A percentile compares a stretch with the other conserved stretches of the same genome.
Evolutionary conservation across 140 eudicot genomes (phyloP).

Genomic region (Anethum foeniculum): DNA sequence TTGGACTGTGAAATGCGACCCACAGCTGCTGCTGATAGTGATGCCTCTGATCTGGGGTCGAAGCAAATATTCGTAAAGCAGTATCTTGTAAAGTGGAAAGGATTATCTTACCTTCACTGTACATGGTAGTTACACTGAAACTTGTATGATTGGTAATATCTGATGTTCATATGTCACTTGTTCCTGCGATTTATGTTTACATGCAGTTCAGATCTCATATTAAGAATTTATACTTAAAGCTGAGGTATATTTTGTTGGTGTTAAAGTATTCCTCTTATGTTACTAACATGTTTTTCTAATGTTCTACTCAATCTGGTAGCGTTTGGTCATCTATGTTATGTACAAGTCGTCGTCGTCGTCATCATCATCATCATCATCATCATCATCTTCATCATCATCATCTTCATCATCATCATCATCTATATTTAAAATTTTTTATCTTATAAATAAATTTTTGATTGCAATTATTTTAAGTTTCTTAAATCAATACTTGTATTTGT

Average conservation of each 20-base stretch:
- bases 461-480: neutral
- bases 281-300: neutral
- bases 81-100: slow-evolving; percentile 96
- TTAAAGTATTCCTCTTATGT: neutral
- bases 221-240: neutral
- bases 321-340: neutral
- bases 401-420: neutral
- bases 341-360: neutral
- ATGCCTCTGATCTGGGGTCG: slow-evolving; percentile 72
- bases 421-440: neutral
- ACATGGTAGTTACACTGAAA: slow-evolving; percentile 58
- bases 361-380: neutral
- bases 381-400: too few relatives aligned
- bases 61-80: slow-evolving; percentile 83
- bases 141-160: neutral
- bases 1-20: slow-evolving; percentile 94
- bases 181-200: neutral
- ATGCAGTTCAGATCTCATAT: neutral
- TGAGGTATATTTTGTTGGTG: neutral
- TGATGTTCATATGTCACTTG: neutral
- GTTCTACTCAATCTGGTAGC: neutral
- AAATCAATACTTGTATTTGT: neutral
- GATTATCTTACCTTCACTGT: slow-evolving; percentile 91
- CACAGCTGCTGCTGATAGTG: slow-evolving; percentile 66
- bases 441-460: neutral